A percentile compares a stretch with the other conserved stretches of the same genome.
Evolutionary conservation across 2,329 filamentous ascomycete species (phyloP).

Genomic region (Talaromyces funiculosus): DNA sequence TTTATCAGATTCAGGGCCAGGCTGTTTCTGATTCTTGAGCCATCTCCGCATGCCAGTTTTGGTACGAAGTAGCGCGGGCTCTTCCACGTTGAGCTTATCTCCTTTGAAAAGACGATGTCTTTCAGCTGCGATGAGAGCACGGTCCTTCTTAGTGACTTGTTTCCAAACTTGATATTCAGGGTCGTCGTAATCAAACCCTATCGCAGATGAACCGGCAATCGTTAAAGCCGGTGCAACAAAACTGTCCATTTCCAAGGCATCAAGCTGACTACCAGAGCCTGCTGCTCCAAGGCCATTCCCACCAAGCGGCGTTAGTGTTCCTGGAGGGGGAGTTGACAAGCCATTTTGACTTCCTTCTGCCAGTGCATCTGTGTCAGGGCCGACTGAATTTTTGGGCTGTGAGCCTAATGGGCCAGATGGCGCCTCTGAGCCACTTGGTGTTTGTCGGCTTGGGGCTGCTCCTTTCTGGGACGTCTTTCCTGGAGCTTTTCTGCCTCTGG

Average conservation of each 20-base stretch:
- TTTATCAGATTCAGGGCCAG: slow-evolving; percentile 50
- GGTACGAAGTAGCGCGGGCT: slow-evolving; percentile 76
- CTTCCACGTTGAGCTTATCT: slow-evolving; percentile 77
- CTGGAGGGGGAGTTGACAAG: slow-evolving; percentile 74
- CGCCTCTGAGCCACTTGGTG: slow-evolving; percentile 69
- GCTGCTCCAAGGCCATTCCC: slow-evolving; percentile 60
- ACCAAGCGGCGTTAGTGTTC: slow-evolving; percentile 70
- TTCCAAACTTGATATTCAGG: slow-evolving; percentile 96
- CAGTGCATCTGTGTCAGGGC: slow-evolving; percentile 66
- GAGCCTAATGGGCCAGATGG: slow-evolving; percentile 57
- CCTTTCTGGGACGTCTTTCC: slow-evolving; percentile 71
- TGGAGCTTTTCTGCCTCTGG: slow-evolving; percentile 80
- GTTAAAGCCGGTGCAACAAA: slow-evolving; percentile 61
- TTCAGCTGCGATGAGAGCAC: slow-evolving; percentile 78
- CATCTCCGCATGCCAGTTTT: slow-evolving; percentile 88
- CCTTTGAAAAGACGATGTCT: slow-evolving; percentile 80
- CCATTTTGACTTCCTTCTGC: slow-evolving; percentile 75
- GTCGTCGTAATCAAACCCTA: slow-evolving; percentile 81
- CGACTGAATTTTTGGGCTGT: slow-evolving; percentile 45
- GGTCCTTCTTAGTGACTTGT: slow-evolving; percentile 94
- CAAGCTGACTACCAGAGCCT: slow-evolving; percentile 62
- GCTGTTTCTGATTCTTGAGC: slow-evolving; percentile 70
- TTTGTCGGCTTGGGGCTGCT: slow-evolving; percentile 60
- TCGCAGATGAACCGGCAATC: slow-evolving; percentile 59
- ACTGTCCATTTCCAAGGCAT: slow-evolving; percentile 83